Percentiles rank a stretch among this genome's conserved stretches.
Conservation (phyloP, 78 protist genomes). For the Dictyostelium intermedium region DNA sequence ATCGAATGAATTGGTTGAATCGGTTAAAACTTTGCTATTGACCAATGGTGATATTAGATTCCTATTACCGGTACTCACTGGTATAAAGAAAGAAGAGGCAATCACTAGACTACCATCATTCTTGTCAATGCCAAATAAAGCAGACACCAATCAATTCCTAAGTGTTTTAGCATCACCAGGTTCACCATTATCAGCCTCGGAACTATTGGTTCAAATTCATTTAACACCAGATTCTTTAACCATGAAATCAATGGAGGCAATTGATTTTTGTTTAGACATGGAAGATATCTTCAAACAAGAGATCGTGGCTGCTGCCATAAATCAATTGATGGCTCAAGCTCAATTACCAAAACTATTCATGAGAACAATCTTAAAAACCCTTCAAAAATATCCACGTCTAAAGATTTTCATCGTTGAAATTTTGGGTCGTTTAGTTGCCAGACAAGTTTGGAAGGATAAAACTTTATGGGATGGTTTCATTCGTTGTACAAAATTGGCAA, state of each 20-base stretch:
- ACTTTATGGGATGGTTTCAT: conserved; percentile 66
- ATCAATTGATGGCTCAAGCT: conserved; percentile 40
- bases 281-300: conserved; percentile 33
- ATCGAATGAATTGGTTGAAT: conserved; percentile 2
- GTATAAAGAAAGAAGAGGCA: conserved; percentile 37
- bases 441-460: conserved; percentile 58
- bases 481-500: conserved; percentile 8
- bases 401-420: conserved; percentile 46
- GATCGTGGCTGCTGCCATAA: conserved; percentile 45
- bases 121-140: neutral
- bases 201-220: conserved; percentile 69
- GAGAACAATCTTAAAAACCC: conserved; percentile 52
- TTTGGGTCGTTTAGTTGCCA: conserved; percentile 29
- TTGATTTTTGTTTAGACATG: conserved; percentile 33
- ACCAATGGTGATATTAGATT: conserved; percentile 6
- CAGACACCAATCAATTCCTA: conserved; percentile 17
- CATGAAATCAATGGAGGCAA: neutral
- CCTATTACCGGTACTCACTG: conserved; percentile 45
- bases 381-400: conserved; percentile 4
- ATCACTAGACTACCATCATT: conserved; percentile 39
- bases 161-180: neutral
- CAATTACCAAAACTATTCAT: conserved; percentile 16
- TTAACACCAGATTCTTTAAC: neutral
- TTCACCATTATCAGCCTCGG: conserved; percentile 62
- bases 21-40: conserved; percentile 7